These are phyloP conservation scores for Trametes sp. DNA, from an alignment of 1,284 basidiomycete genomes.

Conservation along the genomic window DNA sequence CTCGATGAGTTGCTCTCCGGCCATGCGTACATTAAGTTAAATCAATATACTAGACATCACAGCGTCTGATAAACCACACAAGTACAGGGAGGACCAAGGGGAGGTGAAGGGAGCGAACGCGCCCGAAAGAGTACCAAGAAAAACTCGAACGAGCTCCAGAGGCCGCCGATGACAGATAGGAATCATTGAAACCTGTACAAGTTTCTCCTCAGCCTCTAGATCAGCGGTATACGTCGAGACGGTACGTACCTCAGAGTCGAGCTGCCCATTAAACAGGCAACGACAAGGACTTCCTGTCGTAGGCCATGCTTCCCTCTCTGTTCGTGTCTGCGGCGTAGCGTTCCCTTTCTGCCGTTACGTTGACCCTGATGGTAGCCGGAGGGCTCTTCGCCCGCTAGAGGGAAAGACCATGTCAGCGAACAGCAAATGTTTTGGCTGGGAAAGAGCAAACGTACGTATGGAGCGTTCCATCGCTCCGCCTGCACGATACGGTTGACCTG, in stretches of 20 bases:
- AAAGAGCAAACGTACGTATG: background rate
- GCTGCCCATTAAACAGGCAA: background rate
- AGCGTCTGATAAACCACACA: background rate
- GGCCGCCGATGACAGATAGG: too few relatives aligned
- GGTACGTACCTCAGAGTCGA: too few relatives aligned
- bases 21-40: background rate
- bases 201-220: too few relatives aligned
- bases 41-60: background rate
- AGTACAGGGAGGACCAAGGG: background rate
- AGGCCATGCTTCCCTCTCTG: background rate
- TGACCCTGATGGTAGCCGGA: background rate
- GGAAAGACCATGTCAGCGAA: too few relatives aligned
- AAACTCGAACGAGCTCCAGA: too few relatives aligned
- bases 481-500: background rate
- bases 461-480: conserved; percentile 8
- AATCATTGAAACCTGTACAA: too few relatives aligned
- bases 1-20: background rate
- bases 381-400: too few relatives aligned
- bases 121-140: too few relatives aligned
- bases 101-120: too few relatives aligned
- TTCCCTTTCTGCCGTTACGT: background rate
- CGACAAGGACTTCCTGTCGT: background rate
- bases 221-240: too few relatives aligned
- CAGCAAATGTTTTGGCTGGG: background rate
- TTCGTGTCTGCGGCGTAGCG: background rate